A percentile compares a stretch with the other conserved stretches of the same genome.
Evolutionary conservation across 2,329 filamentous ascomycete genomes (phyloP).

Genomic region (Colletotrichum graminicola): DNA sequence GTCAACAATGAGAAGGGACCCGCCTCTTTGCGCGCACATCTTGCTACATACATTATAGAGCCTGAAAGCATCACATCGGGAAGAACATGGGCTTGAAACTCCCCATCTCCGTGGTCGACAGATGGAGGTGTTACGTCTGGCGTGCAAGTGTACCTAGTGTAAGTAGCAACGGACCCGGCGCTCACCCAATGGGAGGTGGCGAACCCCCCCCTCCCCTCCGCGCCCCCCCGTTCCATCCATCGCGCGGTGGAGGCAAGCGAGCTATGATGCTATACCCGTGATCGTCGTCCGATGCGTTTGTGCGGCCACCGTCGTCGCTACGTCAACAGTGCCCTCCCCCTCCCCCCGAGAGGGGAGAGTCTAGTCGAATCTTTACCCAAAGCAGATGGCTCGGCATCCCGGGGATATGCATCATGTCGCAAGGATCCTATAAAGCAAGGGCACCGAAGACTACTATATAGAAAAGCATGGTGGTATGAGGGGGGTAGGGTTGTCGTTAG

Average conservation of each 20-base stretch:
- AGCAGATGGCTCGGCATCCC: neutral
- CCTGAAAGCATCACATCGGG: neutral
- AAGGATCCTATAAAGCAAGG: neutral
- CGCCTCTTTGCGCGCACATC: neutral
- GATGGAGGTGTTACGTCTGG: neutral
- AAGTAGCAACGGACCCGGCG: neutral
- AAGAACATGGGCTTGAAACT: neutral
- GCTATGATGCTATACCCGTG: slow-evolving; percentile 9
- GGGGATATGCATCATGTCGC: neutral
- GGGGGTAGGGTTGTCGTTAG: neutral
- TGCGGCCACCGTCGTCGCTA: neutral
- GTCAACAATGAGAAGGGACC: neutral
- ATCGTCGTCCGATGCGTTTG: slow-evolving; percentile 31
- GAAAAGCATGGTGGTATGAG: neutral
- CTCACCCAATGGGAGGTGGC: neutral
- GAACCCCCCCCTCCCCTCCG: neutral
- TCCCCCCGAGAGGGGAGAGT: neutral
- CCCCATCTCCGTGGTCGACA: neutral
- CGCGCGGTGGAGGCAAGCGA: neutral
- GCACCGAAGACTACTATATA: neutral
- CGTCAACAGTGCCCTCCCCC: neutral
- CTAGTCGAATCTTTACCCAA: neutral
- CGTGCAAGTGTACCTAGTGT: neutral
- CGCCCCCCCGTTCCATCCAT: neutral
- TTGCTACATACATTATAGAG: neutral